Evolutionary conservation across 2,329 filamentous ascomycete species (phyloP).

Genomic region (Colletotrichum musae): DNA sequence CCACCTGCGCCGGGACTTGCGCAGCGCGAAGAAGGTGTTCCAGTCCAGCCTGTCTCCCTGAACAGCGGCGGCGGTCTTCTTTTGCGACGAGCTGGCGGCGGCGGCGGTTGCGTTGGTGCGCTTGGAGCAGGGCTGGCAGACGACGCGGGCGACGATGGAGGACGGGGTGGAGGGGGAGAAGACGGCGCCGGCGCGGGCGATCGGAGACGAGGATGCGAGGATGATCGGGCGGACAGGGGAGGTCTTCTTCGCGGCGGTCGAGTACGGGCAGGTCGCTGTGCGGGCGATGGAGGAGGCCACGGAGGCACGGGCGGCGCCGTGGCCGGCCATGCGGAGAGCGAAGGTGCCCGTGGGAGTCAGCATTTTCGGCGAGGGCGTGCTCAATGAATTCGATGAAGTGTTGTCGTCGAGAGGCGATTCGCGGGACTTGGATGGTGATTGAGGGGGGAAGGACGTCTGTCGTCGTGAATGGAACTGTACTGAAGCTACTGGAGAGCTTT

Average conservation of each 20-base stretch:
- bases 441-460: slow-evolving; percentile 5
- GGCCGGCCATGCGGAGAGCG: slow-evolving; percentile 49
- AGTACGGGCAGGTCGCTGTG: slow-evolving; percentile 47
- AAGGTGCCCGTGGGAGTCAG: slow-evolving; percentile 50
- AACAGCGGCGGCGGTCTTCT: slow-evolving; percentile 38
- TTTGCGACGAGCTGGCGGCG: slow-evolving; percentile 34
- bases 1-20: slow-evolving; percentile 86
- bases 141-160: slow-evolving; percentile 44
- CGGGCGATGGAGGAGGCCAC: slow-evolving; percentile 37
- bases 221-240: slow-evolving; percentile 39
- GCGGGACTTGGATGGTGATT: slow-evolving; percentile 4
- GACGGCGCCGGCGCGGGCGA: slow-evolving; percentile 35
- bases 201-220: slow-evolving; percentile 28
- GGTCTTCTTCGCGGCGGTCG: slow-evolving; percentile 42
- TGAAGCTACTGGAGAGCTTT: slow-evolving; percentile 32
- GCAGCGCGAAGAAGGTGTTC: slow-evolving; percentile 94
- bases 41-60: slow-evolving; percentile 74
- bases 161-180: slow-evolving; percentile 40
- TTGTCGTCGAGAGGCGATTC: not conserved
- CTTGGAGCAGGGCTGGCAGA: slow-evolving; percentile 40
- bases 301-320: slow-evolving; percentile 41
- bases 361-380: slow-evolving; percentile 44
- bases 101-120: slow-evolving; percentile 36
- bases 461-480: slow-evolving; percentile 20
- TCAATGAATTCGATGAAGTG: not conserved